Evolutionary conservation across 768 basidiomycete species (phyloP).

Genomic region (Rhodotorula toruloides): DNA sequence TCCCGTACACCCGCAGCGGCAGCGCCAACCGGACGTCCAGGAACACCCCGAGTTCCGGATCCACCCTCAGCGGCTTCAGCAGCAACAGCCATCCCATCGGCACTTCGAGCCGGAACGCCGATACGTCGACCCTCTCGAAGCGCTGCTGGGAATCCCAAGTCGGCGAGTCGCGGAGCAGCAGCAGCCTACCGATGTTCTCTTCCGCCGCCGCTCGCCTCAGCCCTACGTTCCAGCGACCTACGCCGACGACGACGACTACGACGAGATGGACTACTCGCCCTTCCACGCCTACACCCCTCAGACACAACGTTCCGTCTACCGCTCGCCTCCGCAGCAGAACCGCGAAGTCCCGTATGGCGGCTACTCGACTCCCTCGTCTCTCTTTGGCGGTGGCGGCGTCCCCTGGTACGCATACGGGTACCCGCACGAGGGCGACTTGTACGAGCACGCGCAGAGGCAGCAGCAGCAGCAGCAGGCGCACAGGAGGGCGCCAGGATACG

Average conservation of each 20-base stretch:
- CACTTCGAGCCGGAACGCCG: background rate
- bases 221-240: too few species aligned
- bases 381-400: too few species aligned
- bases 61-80: too few species aligned
- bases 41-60: too few species aligned
- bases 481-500: background rate
- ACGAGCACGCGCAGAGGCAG: background rate
- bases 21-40: too few species aligned
- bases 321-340: background rate
- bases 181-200: background rate
- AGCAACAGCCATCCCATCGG: too few species aligned
- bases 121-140: background rate
- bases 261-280: too few species aligned
- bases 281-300: too few species aligned
- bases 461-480: background rate
- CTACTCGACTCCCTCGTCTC: background rate
- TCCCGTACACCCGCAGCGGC: too few species aligned
- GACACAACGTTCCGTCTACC: too few species aligned
- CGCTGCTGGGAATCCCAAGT: background rate
- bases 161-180: background rate
- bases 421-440: background rate
- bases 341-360: background rate
- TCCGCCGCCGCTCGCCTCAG: too few species aligned
- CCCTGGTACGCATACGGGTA: background rate
- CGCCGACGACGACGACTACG: background rate